Evolutionary conservation across 2,329 filamentous ascomycete species (phyloP).

Genomic region (Diaporthe sp.): DNA sequence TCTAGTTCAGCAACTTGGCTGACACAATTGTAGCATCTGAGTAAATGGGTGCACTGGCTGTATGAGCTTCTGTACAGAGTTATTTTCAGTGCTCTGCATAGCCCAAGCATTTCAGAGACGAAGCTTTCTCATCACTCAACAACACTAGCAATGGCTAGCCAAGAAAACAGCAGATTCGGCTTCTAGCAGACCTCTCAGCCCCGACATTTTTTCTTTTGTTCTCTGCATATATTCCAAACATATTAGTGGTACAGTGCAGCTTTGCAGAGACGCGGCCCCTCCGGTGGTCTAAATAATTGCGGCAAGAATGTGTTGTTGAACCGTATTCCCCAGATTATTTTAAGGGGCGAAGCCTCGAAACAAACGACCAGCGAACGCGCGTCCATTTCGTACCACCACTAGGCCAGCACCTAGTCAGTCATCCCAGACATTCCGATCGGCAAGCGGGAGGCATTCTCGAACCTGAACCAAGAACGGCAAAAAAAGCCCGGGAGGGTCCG

Average conservation of each 20-base stretch:
- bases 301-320: background rate
- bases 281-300: background rate
- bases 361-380: conserved; percentile 10
- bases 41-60: background rate
- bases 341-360: conserved; percentile 5
- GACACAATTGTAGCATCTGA: background rate
- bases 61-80: background rate
- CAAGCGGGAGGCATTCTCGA: background rate
- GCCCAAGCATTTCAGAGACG: too few species aligned
- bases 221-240: background rate
- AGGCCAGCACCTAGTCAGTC: background rate
- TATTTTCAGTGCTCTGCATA: background rate
- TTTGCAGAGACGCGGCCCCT: background rate
- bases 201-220: background rate
- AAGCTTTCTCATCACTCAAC: too few species aligned
- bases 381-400: background rate
- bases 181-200: background rate
- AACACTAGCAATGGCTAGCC: too few species aligned
- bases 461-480: background rate
- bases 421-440: conserved; percentile 9
- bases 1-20: too few species aligned
- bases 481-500: background rate
- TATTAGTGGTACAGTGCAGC: background rate
- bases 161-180: background rate
- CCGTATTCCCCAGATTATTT: background rate